Conservation (phyloP, 1,139 yeast genomes). For the Scheffersomyces insectosa region DNA sequence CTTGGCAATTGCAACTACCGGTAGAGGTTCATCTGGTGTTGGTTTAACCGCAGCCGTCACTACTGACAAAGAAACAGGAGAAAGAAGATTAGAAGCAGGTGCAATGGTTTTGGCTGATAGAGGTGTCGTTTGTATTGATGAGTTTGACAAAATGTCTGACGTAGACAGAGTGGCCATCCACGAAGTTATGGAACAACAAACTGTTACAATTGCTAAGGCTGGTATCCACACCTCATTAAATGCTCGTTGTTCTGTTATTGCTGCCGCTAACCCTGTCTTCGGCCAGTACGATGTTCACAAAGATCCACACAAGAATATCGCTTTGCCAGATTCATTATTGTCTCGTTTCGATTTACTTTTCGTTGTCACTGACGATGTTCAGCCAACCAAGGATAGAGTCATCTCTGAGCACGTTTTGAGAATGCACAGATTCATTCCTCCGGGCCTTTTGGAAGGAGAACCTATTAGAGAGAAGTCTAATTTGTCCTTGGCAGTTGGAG, state of each 20-base stretch:
- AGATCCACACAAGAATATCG: constrained; percentile 96
- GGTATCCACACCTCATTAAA: constrained; percentile 96
- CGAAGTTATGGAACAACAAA: constrained; percentile 99
- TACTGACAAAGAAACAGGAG: constrained; percentile 95
- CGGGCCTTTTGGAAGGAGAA: constrained; percentile 90
- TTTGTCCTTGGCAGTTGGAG: constrained; percentile 80
- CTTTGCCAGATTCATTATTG: constrained; percentile 91
- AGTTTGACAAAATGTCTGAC: constrained; percentile 97
- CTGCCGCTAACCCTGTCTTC: constrained; percentile 97
- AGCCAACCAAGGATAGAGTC: constrained; percentile 79
- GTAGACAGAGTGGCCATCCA: constrained; percentile 97
- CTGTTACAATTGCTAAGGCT: constrained; percentile 97
- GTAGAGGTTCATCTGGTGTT: constrained; percentile 98
- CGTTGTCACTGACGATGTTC: constrained; percentile 94
- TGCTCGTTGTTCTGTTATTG: constrained; percentile 96
- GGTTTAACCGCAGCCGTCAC: constrained; percentile 99
- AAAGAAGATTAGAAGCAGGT: constrained; percentile 95
- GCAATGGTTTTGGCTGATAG: constrained; percentile 99
- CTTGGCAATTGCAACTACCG: constrained; percentile 96
- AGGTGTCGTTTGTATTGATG: constrained; percentile 97
- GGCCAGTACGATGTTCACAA: constrained; percentile 96
- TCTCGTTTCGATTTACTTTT: constrained; percentile 96
- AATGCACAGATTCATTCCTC: constrained; percentile 88
- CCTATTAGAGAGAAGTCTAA: constrained; percentile 81
- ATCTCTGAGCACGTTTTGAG: constrained; percentile 94